Conservation (phyloP, 2,329 filamentous ascomycete genomes). For the Sordariomycetes sp. region DNA sequence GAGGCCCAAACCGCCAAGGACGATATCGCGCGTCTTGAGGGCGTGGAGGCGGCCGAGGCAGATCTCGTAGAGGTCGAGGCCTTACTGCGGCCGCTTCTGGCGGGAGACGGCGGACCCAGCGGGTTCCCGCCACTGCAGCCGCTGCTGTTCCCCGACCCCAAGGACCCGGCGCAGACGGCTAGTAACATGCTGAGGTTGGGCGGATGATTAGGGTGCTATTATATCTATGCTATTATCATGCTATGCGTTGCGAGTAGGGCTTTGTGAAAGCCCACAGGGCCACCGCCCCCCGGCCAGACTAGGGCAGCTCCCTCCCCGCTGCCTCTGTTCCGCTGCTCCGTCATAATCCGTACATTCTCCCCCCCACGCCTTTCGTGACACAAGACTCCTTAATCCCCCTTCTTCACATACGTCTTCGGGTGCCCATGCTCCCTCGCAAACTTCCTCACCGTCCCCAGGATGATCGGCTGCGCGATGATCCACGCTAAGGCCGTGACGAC, state of each 20-base stretch:
- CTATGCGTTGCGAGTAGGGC: not conserved
- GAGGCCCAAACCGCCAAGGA: constrained; percentile 14
- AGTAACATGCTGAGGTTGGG: not conserved
- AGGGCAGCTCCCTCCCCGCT: not conserved
- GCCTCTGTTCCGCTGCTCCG: no score
- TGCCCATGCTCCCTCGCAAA: constrained; percentile 49
- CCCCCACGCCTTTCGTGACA: not conserved
- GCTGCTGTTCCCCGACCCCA: not conserved
- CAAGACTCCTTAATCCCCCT: constrained; percentile 6
- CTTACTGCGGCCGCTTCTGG: constrained; percentile 11
- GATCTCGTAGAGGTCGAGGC: constrained; percentile 14
- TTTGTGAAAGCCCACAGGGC: not conserved
- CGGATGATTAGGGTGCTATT: not conserved
- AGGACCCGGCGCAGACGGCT: no score
- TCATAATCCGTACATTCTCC: not conserved
- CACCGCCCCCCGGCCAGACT: not conserved
- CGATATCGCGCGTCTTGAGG: constrained; percentile 15
- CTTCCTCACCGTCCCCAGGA: constrained; percentile 46
- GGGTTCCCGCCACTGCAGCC: not conserved
- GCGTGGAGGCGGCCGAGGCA: constrained; percentile 9
- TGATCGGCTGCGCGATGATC: constrained; percentile 44
- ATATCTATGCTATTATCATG: not conserved
- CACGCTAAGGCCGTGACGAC: constrained; percentile 44
- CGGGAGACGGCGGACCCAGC: not conserved
- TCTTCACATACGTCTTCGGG: constrained; percentile 35